Evolutionary conservation across 768 basidiomycete species (phyloP).

Genomic region (Saitozyma podzolica): DNA sequence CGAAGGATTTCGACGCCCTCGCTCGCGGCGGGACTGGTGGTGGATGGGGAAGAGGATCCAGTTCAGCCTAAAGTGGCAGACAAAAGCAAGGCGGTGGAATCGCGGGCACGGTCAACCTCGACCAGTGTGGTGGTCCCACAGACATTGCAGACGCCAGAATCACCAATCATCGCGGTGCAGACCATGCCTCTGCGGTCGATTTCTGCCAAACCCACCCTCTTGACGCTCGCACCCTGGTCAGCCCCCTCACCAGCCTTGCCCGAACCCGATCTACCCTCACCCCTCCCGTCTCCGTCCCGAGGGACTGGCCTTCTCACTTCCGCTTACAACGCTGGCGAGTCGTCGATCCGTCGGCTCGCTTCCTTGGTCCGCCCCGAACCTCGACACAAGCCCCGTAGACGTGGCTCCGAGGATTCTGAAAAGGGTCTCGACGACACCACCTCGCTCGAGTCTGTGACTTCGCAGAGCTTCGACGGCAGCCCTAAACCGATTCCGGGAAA

Average conservation of each 20-base stretch:
- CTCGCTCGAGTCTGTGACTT: too few species aligned
- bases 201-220: not conserved
- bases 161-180: constrained; percentile 2
- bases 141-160: not conserved
- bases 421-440: constrained; percentile 15
- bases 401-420: constrained; percentile 28
- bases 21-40: constrained; percentile 7
- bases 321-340: constrained; percentile 35
- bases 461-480: too few species aligned
- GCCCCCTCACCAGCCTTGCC: constrained; percentile 15
- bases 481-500: constrained; percentile 4
- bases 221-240: constrained; percentile 7
- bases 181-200: not conserved
- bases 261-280: not conserved
- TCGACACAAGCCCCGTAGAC: constrained; percentile 5
- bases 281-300: not conserved
- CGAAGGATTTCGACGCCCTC: constrained; percentile 34
- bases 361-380: constrained; percentile 8
- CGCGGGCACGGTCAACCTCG: constrained; percentile 40
- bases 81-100: constrained; percentile 16
- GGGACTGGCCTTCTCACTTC: constrained; percentile 1
- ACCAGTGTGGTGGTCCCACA: constrained; percentile 37
- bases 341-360: constrained; percentile 18
- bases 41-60: constrained; percentile 8
- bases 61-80: not conserved